Evolutionary conservation across 306 rosid species (phyloP), one percentile per base, ranked within the genome.

Genomic region (Herpetospermum pedunculosum): DNA sequence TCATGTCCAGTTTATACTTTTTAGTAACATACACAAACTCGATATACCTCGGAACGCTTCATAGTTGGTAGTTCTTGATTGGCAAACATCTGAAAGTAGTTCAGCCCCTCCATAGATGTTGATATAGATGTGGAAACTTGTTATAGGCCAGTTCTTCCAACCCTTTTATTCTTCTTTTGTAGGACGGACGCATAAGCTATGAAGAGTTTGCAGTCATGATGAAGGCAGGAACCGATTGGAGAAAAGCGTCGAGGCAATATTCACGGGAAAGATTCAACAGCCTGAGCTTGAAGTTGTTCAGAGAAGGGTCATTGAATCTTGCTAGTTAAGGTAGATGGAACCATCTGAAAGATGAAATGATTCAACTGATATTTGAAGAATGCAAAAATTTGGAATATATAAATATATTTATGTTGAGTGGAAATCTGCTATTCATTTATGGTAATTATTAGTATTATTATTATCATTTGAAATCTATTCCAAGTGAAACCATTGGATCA

Each of bases 151-250:
- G 46, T 57, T 57, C 48, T 57, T 55, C 47, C 32, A 43, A 71
- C 21, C 72, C 28, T 64, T 69, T 67, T 19, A 46, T 2, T 76
- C 15, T 76, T 0, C 34, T 58, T 55, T 75, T 50, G 79, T 80
- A 92, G 98, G 98, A 92, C 78, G 98, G 98, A 77, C 84, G 81
- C 77, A 92, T 92, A 69, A 90, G 98, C 75, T 90, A 90, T 13
- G 91, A 84, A 62, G 98, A 92, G 73, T 92, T 92, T 84, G 92
- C 85, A 41, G 85, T 81, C 37, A 92, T 92, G 98, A 92, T 92
- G 98, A 92, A 90, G 80, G 87, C 96, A 2, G 96, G 98, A 44
- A 92, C 96, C 29, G 98, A 92, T 81, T 90, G 98, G 98, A 87
- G 96, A 85, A 92, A 92, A 75, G 98, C 95, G 54, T 84, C 89